Evolutionary conservation across 2,329 filamentous ascomycete genomes (phyloP).

Genomic region (Paracorniculantispora psalliotae): DNA sequence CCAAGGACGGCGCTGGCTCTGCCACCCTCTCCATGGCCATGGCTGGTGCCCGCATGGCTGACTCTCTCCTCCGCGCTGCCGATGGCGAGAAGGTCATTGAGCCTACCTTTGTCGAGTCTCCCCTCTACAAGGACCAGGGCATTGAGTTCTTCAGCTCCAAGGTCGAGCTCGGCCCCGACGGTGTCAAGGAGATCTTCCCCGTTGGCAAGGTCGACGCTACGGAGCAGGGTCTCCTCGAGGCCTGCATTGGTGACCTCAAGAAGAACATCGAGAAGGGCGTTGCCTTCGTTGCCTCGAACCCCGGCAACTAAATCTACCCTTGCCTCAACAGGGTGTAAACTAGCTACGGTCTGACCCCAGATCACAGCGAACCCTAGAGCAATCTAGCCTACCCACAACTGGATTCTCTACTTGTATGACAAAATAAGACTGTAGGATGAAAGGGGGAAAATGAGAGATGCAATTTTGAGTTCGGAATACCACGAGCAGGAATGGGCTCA

Average conservation of each 20-base stretch:
- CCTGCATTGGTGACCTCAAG: conserved; percentile 76
- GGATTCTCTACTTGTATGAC: conserved; percentile 9
- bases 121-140: conserved; percentile 97
- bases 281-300: conserved; percentile 54
- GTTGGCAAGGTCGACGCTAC: conserved; percentile 77
- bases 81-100: conserved; percentile 94
- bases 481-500: conserved; percentile 9
- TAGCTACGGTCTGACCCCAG: neutral
- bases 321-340: neutral
- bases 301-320: conserved; percentile 48
- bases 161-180: conserved; percentile 93
- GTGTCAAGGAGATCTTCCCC: conserved; percentile 88
- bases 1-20: conserved; percentile 95
- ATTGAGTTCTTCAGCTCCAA: conserved; percentile 94
- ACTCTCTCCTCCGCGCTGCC: conserved; percentile 86
- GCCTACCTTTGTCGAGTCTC: conserved; percentile 95
- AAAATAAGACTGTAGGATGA: conserved; percentile 8
- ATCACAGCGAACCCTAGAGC: neutral
- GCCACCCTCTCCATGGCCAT: conserved; percentile 99
- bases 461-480: conserved; percentile 8
- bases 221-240: conserved; percentile 88
- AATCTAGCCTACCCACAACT: neutral
- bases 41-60: conserved; percentile 79
- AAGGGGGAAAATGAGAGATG: conserved; percentile 10
- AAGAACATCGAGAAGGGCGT: conserved; percentile 95